Percentiles rank a stretch among this genome's conserved stretches.
These are phyloP conservation scores for Cochlearia excelsa DNA, from an alignment of 345 rosid species.

Conservation along the genomic window DNA sequence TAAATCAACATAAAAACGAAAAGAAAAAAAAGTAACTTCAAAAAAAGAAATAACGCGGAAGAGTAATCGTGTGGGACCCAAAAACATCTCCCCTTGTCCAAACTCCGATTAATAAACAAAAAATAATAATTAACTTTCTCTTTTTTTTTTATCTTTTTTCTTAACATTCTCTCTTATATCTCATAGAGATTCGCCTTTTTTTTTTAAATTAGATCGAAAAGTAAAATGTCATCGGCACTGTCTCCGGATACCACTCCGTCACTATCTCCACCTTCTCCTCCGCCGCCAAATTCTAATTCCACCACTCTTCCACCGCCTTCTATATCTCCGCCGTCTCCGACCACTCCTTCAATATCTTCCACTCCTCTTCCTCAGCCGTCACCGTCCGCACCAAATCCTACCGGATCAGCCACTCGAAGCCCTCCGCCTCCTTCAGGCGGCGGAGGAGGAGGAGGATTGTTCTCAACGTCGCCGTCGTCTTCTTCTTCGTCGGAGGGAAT, in stretches of 20 bases:
- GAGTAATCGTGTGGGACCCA: no score
- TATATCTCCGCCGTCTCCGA: constrained; percentile 26
- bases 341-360: constrained; percentile 29
- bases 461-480: constrained; percentile 37
- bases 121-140: no score
- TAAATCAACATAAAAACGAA: no score
- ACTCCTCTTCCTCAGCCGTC: constrained; percentile 39
- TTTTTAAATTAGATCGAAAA: constrained; percentile 26
- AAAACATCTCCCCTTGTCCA: no score
- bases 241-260: constrained; percentile 43
- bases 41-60: no score
- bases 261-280: constrained; percentile 43
- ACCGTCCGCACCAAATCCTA: constrained; percentile 33
- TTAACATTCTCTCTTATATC: no score
- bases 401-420: constrained; percentile 24
- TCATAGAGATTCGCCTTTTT: background rate
- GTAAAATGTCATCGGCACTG: constrained; percentile 52
- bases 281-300: constrained; percentile 37
- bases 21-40: no score
- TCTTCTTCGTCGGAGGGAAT: constrained; percentile 23
- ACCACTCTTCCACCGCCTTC: constrained; percentile 37
- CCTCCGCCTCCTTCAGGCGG: constrained; percentile 33
- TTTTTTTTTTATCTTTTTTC: no score
- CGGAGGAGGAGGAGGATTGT: background rate
- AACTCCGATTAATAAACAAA: no score